A percentile compares a stretch with the other conserved stretches of the same genome.
These are phyloP conservation scores for Curvularia eragrostidis DNA, from an alignment of 2,329 filamentous ascomycete species.

Conservation along the genomic window DNA sequence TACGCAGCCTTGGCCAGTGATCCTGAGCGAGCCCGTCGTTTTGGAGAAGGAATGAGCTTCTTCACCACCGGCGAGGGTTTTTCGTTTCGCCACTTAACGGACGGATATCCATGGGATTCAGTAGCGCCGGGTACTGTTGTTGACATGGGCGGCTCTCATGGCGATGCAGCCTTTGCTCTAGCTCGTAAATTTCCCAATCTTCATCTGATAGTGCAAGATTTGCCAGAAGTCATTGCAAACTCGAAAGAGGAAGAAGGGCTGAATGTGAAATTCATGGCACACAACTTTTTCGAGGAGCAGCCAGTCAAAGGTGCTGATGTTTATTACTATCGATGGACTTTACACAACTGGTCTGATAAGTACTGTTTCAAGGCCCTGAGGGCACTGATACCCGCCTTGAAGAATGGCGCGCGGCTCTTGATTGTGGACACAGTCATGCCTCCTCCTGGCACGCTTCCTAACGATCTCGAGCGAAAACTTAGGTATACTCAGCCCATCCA, in stretches of 20 bases:
- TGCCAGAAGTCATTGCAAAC: constrained; percentile 21
- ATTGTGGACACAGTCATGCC: constrained; percentile 24
- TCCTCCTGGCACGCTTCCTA: constrained; percentile 10
- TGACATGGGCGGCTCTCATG: constrained; percentile 30
- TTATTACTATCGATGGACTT: constrained; percentile 50
- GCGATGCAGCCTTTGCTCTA: constrained; percentile 21
- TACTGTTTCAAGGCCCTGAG: constrained; percentile 26
- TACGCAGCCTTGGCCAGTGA: constrained; percentile 20
- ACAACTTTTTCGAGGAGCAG: constrained; percentile 31
- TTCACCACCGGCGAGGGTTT: constrained; percentile 7
- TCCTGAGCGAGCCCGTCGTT: constrained; percentile 10
- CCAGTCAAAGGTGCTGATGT: constrained; percentile 36
- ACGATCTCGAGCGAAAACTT: constrained; percentile 8
- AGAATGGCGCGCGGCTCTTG: constrained; percentile 26
- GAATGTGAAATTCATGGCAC: constrained; percentile 23
- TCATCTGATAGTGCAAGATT: constrained; percentile 28
- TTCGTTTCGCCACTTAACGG: constrained; percentile 1
- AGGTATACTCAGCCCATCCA: not conserved
- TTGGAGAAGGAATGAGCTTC: constrained; percentile 24
- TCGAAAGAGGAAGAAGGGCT: constrained; percentile 10
- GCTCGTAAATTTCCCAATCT: constrained; percentile 20
- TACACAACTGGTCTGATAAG: constrained; percentile 53
- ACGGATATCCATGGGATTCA: constrained; percentile 12
- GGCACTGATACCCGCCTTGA: constrained; percentile 30
- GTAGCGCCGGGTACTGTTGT: constrained; percentile 24